phyloP scores from a whole-genome alignment of 1,284 basidiomycete genomes.

The Leccinum solheimii region DNA sequence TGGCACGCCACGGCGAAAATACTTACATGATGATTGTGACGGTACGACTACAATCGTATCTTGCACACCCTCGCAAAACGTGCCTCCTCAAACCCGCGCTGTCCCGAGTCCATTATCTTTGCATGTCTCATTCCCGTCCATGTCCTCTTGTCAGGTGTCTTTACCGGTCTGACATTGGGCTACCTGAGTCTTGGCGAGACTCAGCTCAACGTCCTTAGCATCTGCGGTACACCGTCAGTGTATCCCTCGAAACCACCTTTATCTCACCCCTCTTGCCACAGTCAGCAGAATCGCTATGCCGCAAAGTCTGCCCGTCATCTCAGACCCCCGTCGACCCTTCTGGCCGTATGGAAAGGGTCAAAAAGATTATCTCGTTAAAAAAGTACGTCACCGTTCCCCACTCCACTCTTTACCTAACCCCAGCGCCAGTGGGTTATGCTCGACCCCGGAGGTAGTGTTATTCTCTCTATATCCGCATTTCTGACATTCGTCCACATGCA shows the following conservation, averaged over 20 bases:
- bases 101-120: slow-evolving; percentile 32
- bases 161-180: slow-evolving; percentile 80
- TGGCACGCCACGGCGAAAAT: too few relatives aligned
- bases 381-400: slow-evolving; percentile 20
- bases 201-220: slow-evolving; percentile 83
- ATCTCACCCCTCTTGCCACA: slow-evolving; percentile 28
- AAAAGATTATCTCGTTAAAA: slow-evolving; percentile 55
- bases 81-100: slow-evolving; percentile 10
- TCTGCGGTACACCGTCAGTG: slow-evolving; percentile 78
- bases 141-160: slow-evolving; percentile 54
- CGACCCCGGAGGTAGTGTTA: slow-evolving; percentile 74
- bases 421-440: slow-evolving; percentile 70
- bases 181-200: slow-evolving; percentile 95
- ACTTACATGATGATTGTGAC: too few relatives aligned
- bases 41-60: background rate
- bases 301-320: slow-evolving; percentile 55
- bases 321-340: slow-evolving; percentile 46
- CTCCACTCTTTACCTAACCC: background rate
- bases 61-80: slow-evolving; percentile 30
- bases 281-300: slow-evolving; percentile 78
- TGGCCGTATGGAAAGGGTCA: slow-evolving; percentile 35
- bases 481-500: slow-evolving; percentile 52
- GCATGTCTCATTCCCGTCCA: slow-evolving; percentile 50
- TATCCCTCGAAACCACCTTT: background rate
- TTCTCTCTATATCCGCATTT: background rate